Evolutionary conservation across 2,329 filamentous ascomycete species (phyloP), one percentile per base, ranked within the genome.

Genomic region (Phaeosphaeriaceae sp.): DNA sequence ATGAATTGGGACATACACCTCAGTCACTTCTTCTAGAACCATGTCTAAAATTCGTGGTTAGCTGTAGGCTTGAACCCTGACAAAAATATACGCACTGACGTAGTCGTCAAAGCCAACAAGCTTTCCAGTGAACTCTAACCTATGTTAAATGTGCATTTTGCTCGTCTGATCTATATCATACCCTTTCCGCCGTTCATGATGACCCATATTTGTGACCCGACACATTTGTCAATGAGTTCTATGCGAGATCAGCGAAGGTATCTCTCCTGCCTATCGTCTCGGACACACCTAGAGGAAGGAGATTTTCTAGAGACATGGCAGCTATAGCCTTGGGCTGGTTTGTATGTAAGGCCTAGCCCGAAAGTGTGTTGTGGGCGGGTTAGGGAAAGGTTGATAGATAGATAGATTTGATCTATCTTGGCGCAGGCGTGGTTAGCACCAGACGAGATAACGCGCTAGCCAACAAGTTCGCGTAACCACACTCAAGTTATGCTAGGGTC

Each of bases 141-240:
- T 6, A 23, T 23, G 29, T 63, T 41, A 62, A 54, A 32, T 11
- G 28, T 23, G 12, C 23, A 11, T 37, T 20, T 5, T 16, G 21
- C 4, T 13, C 5, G 23, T 20, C 15, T 18, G 9, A 11, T 20
- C 28, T 21, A 39, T 41, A 6, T 33, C 50, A 53, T 77, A 96
- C 94, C 94, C 81, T 97, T 97, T 73, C 97, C 94, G 61, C 92
- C 91, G 78, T 99, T 99, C 94, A 99, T 99, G 67, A 99, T 86
- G 57, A 99, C 92, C 92, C 93, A 97, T 75, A 99, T 97, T 67
- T 88, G 89, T 46, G 92, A 97, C 54, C 94, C 94, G 60, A 99
- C 92, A 73, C 94, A 99, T 77, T 97, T 97, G 81, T 99, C 94
- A 75, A 99, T 97, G 72, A 99, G 86, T 77, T 99, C 94, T 96